Evolutionary conservation across 148 eudicot species (phyloP).

Genomic region (Vaccinium darrowii): DNA sequence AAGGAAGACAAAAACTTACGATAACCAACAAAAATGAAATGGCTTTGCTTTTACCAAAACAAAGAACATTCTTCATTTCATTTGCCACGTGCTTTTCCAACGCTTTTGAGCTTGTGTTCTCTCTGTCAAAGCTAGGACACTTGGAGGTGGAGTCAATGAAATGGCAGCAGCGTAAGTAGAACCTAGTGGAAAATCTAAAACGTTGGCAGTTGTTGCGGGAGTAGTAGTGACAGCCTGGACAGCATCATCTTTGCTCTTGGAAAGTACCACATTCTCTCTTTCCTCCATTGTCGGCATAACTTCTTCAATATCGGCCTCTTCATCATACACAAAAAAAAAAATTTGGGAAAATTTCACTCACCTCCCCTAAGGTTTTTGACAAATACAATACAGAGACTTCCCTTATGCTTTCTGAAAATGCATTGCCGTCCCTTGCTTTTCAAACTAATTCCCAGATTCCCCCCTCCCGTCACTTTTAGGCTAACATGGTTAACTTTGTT

Average conservation of each 20-base stretch:
- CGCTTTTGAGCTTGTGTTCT: not conserved
- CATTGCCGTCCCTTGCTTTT: too few relatives aligned
- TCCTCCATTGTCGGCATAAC: not conserved
- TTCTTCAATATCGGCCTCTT: constrained; percentile 7
- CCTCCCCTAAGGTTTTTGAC: too few relatives aligned
- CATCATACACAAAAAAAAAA: not conserved
- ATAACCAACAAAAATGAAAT: not conserved
- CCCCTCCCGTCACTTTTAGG: too few relatives aligned
- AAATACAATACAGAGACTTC: too few relatives aligned
- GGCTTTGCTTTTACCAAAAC: not conserved
- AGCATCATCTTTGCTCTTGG: not conserved
- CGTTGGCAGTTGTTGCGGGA: not conserved
- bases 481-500: too few relatives aligned
- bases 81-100: not conserved
- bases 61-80: not conserved
- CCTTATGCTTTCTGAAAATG: too few relatives aligned
- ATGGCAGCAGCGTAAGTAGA: not conserved
- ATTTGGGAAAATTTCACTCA: too few relatives aligned
- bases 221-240: not conserved
- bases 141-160: not conserved
- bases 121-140: not conserved
- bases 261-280: not conserved
- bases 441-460: too few relatives aligned
- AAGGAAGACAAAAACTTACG: too few relatives aligned
- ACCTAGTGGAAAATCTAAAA: not conserved